Conservation (phyloP, 2,329 filamentous ascomycete species). For the Fusarium nelsonii region DNA sequence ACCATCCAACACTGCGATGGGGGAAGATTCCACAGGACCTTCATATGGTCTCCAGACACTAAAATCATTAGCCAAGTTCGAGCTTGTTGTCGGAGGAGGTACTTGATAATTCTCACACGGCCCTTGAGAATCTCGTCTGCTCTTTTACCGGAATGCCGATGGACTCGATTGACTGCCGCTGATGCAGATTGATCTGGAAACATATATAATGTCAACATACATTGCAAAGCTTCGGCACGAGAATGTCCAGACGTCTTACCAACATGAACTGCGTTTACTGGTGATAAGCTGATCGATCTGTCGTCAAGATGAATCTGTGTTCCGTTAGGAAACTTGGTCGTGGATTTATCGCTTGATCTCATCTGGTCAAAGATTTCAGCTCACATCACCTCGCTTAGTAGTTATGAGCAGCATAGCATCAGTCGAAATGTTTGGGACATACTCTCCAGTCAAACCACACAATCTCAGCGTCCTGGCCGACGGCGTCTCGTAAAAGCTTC, state of each 20-base stretch:
- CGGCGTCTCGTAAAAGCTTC: not conserved
- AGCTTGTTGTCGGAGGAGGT: not conserved
- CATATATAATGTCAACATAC: too few species aligned
- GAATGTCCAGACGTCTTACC: too few species aligned
- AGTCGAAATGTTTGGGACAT: not conserved
- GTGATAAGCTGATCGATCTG: too few species aligned
- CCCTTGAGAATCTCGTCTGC: not conserved
- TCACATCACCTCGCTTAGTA: too few species aligned
- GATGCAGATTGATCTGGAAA: not conserved
- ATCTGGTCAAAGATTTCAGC: too few species aligned
- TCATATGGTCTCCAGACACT: not conserved
- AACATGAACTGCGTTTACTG: too few species aligned
- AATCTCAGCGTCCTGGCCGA: not conserved
- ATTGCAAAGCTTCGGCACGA: too few species aligned
- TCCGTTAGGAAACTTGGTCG: too few species aligned
- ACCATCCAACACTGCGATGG: not conserved
- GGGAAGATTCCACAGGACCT: not conserved
- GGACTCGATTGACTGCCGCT: not conserved
- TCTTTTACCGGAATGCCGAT: not conserved
- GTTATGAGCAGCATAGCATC: not conserved
- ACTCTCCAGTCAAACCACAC: not conserved
- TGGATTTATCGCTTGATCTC: too few species aligned
- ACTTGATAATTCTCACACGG: not conserved
- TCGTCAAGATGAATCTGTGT: too few species aligned
- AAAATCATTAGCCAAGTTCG: not conserved